Base-by-base conservation (phyloP, 306 rosid genomes). In the Senna tora region DNA sequence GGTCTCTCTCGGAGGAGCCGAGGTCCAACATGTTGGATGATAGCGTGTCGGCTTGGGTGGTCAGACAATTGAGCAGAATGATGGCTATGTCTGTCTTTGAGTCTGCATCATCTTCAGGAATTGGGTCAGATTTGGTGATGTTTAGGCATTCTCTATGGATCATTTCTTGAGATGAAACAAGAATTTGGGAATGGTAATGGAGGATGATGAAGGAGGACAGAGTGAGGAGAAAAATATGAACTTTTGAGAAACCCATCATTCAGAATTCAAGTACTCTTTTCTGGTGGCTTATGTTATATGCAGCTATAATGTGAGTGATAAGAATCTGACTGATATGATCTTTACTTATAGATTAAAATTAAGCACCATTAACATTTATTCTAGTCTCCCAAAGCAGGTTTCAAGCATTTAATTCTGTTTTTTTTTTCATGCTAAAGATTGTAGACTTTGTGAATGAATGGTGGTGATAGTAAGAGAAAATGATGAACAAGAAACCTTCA, bases 131-230 rank as follows among this genome's bases (percentile, higher is more conserved):
- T n/a, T 32, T 15, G 5, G 74, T 32, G 5, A 78, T 32, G 9
- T 17, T 74, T 28, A 34, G 83, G 39, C 76, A 65, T 62, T 57
- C 65, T 1, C 5, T 61, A 25, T 9, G 34, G 15, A 77, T 67
- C 9, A 74, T 10, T 20, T 65, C 75, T 20, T 36, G 6, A 4
- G 71, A 78, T 42, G 38, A 43, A 32, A 54, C 82, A 1, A 71
- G 77, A 1, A 17, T 50, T 11, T 30, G 19, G 43, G 19, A 19
- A 1, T 25, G 30, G 3, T 25, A 25, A 25, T 30, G 39, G 17
- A 22, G 41, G 49, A 21, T 0, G 60, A 54, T 5, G n/a, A 20
- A 21, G 55, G 7, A 47, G 20, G 21, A 25, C 19, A 72, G 73
- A 42, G 42, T 55, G 16, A 71, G 77, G 47, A 77, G 39, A 54